Conservation (phyloP, 2,329 filamentous ascomycete genomes). For the Aspergillus pseudoglaucus region DNA sequence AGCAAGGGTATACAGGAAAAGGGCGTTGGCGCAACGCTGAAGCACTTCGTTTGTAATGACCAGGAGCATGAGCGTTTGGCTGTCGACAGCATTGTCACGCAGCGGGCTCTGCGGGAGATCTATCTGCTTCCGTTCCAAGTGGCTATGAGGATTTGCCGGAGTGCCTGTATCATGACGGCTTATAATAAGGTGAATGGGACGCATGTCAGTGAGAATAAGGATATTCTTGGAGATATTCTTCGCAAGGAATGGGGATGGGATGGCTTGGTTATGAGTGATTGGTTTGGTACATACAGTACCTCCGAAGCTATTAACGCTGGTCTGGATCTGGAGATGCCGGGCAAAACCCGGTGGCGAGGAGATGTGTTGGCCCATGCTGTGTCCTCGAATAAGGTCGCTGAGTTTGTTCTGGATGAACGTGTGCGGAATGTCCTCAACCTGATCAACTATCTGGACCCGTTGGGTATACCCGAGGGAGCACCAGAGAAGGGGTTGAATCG, state of each 20-base stretch:
- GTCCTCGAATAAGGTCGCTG: slow-evolving; percentile 51
- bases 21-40: slow-evolving; percentile 69
- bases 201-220: slow-evolving; percentile 38
- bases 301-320: slow-evolving; percentile 41
- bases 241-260: slow-evolving; percentile 44
- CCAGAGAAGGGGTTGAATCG: slow-evolving; percentile 52
- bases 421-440: slow-evolving; percentile 53
- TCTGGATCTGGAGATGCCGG: slow-evolving; percentile 44
- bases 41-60: slow-evolving; percentile 52
- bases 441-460: slow-evolving; percentile 51
- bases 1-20: slow-evolving; percentile 67
- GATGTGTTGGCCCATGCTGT: slow-evolving; percentile 38
- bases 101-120: slow-evolving; percentile 55
- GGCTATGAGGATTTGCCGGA: slow-evolving; percentile 50
- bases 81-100: slow-evolving; percentile 37
- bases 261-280: slow-evolving; percentile 43
- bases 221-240: slow-evolving; percentile 38
- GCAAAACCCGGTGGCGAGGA: slow-evolving; percentile 39
- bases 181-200: slow-evolving; percentile 53
- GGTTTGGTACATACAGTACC: slow-evolving; percentile 43
- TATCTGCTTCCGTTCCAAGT: slow-evolving; percentile 60
- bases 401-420: slow-evolving; percentile 52
- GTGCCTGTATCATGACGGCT: slow-evolving; percentile 53
- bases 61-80: slow-evolving; percentile 41
- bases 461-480: slow-evolving; percentile 50